Conservation (phyloP, 371 early-diverging fungal species). For the Rhizopus stolonifer region DNA sequence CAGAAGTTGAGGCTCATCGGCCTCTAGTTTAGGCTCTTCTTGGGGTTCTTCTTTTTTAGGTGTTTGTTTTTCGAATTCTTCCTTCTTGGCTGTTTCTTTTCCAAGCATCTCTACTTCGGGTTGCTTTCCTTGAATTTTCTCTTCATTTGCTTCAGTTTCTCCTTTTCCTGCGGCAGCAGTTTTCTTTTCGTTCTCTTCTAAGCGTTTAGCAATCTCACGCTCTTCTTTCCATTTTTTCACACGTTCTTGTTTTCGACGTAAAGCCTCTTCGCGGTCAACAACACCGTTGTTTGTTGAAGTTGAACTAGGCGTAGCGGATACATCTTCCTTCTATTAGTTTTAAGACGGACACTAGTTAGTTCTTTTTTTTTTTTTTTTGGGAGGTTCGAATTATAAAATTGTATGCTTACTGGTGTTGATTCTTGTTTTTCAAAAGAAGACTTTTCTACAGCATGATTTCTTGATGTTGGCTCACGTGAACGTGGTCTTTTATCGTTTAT, state of each 20-base stretch:
- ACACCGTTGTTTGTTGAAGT: neutral
- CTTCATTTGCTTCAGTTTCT: constrained; percentile 9
- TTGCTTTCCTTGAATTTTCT: constrained; percentile 12
- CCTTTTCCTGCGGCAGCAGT: constrained; percentile 20
- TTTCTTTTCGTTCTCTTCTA: constrained; percentile 23
- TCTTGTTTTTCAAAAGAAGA: constrained; percentile 11
- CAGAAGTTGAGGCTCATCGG: constrained; percentile 18
- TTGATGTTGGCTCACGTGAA: constrained; percentile 39
- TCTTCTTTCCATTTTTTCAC: constrained; percentile 77
- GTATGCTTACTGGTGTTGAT: constrained; percentile 11
- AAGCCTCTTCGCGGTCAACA: constrained; percentile 56
- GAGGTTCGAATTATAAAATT: too few relatives aligned
- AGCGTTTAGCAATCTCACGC: constrained; percentile 55
- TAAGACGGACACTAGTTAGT: too few relatives aligned
- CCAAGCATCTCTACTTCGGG: constrained; percentile 9
- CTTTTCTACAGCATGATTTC: constrained; percentile 33
- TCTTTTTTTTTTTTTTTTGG: too few relatives aligned
- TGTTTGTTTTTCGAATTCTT: too few relatives aligned
- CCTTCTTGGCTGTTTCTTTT: constrained; percentile 1
- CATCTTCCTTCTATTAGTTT: neutral
- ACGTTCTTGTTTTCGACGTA: constrained; percentile 66
- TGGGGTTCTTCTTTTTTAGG: constrained; percentile 40
- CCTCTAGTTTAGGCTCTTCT: constrained; percentile 15
- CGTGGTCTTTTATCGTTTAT: constrained; percentile 37
- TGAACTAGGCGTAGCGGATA: neutral